Evolutionary conservation across 2,329 filamentous ascomycete genomes (phyloP), one percentile per base, ranked within the genome.

Genomic region (Thelonectria olida): DNA sequence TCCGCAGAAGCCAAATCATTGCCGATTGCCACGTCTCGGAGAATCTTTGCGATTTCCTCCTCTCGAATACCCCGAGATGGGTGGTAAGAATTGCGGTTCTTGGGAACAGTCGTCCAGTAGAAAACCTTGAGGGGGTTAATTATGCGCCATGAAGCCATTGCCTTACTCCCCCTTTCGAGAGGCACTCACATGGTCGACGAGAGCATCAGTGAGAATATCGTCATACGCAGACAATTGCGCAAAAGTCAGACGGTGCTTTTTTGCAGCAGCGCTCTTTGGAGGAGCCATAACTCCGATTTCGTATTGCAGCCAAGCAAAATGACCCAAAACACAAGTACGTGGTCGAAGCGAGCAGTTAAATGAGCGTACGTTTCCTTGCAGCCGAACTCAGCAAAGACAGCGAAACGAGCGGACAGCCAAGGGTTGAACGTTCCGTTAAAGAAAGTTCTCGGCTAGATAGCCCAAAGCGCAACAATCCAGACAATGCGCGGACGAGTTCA

Each of bases 51-150:
- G 36, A 91, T 85, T 44, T 88, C 86, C 56, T 85, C 83, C 70
- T 89, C 85, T 54, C 86, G 88, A 51, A 98, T 83, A 39, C 92
- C 92, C 64, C 96, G 90, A 7, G 91, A 93, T 1, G 93, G 86
- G 71, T 92, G 91, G 77, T 97, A 98, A 56, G 92, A 92, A 57
- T 88, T 89, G 63, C 92, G 90, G 73, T 98, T 97, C 79, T 99
- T 99, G 66, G 95, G 94, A 61, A 97, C 97, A 4, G 88, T 92
- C 6, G 95, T 95, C 95, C 96, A 98, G 82, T 96, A 99, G 78
- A 92, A 97, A 9, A 93, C 90, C 95, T 97, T 69, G 44, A 22
- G 25, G 15, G 36, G 50, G 61, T 75, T 68, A 70, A 65, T 68
- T 50, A 51, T 47, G 60, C 60, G 61, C 58, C 39, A 47, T 51